Evolutionary conservation across 2,329 filamentous ascomycete species (phyloP).

Genomic region (Penicillium hordei): DNA sequence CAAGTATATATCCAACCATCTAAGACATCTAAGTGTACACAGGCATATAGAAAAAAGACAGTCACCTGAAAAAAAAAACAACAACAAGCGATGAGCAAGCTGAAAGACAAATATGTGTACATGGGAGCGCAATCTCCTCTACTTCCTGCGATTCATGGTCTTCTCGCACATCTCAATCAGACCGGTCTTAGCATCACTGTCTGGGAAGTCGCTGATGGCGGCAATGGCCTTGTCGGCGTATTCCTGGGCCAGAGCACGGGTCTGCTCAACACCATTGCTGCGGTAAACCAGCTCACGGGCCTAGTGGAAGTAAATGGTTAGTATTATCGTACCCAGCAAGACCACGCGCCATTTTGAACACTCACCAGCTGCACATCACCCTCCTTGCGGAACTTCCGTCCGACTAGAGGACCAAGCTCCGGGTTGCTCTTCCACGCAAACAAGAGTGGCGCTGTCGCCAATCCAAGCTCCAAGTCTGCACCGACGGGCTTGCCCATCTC

Average conservation of each 20-base stretch:
- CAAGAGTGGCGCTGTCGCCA: constrained; percentile 88
- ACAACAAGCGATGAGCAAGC: constrained; percentile 8
- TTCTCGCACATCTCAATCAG: constrained; percentile 92
- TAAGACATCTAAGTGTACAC: constrained; percentile 25
- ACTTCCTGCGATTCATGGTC: constrained; percentile 86
- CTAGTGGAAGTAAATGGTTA: constrained; percentile 49
- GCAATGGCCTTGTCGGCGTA: constrained; percentile 85
- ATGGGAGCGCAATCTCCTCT: constrained; percentile 14
- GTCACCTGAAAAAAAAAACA: constrained; percentile 5
- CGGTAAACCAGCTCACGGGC: constrained; percentile 80
- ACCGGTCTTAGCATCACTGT: constrained; percentile 91
- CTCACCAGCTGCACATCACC: constrained; percentile 83
- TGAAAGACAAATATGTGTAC: constrained; percentile 23
- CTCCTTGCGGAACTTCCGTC: constrained; percentile 79
- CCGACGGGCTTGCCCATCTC: constrained; percentile 94
- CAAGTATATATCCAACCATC: constrained; percentile 12
- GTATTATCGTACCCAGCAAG: neutral
- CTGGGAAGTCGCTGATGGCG: constrained; percentile 80
- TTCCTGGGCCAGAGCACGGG: constrained; percentile 82
- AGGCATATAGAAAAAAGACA: constrained; percentile 12
- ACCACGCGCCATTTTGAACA: neutral
- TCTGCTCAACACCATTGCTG: constrained; percentile 89
- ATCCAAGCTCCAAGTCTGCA: constrained; percentile 86
- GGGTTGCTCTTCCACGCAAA: constrained; percentile 93
- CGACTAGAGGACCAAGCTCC: constrained; percentile 82